These are phyloP conservation scores for Fusarium fracticaudum DNA, from an alignment of 2,329 filamentous ascomycete species.

Conservation along the genomic window DNA sequence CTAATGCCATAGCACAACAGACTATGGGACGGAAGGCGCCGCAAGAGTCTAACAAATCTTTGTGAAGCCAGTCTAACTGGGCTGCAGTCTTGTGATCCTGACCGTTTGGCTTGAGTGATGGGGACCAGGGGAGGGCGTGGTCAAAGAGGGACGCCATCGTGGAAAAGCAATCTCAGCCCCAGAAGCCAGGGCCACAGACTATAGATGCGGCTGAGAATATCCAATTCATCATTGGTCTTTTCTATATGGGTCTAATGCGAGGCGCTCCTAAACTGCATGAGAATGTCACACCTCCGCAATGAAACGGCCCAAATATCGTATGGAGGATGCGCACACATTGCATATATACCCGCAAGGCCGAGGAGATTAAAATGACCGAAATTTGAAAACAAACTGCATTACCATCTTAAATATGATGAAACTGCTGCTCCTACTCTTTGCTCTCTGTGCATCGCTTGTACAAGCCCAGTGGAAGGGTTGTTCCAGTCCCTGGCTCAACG, in stretches of 20 bases:
- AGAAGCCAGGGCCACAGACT: background rate
- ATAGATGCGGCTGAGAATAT: background rate
- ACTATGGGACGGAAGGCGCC: background rate
- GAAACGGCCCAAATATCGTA: background rate
- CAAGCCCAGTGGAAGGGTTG: slow-evolving; percentile 13
- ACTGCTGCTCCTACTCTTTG: background rate
- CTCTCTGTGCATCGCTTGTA: background rate
- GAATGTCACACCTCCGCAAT: slow-evolving; percentile 6
- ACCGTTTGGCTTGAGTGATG: background rate
- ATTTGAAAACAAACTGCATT: no score
- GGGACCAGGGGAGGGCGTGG: background rate
- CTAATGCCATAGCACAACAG: no score
- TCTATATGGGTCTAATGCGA: background rate
- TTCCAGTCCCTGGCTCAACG: background rate
- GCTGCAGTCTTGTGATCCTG: background rate
- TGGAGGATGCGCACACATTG: no score
- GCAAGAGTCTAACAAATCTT: background rate
- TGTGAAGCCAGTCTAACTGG: no score
- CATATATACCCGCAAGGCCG: background rate
- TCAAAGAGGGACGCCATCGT: background rate
- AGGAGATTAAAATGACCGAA: no score
- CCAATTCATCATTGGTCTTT: background rate
- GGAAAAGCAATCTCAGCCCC: background rate
- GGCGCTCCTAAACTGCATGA: background rate
- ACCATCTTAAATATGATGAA: no score